Evolutionary conservation across 148 eudicot species (phyloP).

Genomic region (Mesembryanthemum crystallinum): DNA sequence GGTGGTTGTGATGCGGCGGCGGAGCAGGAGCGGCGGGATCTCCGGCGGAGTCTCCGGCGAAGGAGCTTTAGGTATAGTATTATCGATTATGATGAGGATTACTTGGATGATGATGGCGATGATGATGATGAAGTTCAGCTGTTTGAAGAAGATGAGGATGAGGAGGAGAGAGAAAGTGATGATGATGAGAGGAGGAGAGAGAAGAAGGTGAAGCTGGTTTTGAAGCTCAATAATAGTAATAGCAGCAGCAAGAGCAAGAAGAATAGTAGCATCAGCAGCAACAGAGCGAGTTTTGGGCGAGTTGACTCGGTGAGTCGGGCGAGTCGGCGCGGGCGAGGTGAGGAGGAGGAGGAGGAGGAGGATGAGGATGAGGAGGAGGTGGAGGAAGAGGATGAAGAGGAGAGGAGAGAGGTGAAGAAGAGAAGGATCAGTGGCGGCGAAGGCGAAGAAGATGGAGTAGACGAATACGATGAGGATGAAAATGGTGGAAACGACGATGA

Average conservation of each 20-base stretch:
- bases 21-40: constrained; percentile 24
- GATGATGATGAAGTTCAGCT: constrained; percentile 38
- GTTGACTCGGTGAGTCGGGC: constrained; percentile 17
- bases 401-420: constrained; percentile 40
- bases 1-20: no score
- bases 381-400: constrained; percentile 33
- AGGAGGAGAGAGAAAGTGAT: constrained; percentile 15
- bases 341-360: constrained; percentile 35
- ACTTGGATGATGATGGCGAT: constrained; percentile 46
- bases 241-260: not conserved
- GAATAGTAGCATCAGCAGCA: not conserved
- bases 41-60: constrained; percentile 42
- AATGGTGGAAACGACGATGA: constrained; percentile 14
- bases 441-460: constrained; percentile 17
- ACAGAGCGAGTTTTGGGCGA: not conserved
- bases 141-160: constrained; percentile 2
- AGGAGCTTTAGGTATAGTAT: constrained; percentile 53
- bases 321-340: constrained; percentile 31
- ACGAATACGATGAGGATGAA: constrained; percentile 5
- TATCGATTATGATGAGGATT: constrained; percentile 64
- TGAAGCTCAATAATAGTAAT: constrained; percentile 35
- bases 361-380: constrained; percentile 31
- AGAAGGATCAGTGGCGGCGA: constrained; percentile 38
- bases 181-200: constrained; percentile 41
- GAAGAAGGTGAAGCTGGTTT: constrained; percentile 53